Base-by-base conservation (phyloP, 257 asterid species). In the Ocimum tenuiflorum region DNA sequence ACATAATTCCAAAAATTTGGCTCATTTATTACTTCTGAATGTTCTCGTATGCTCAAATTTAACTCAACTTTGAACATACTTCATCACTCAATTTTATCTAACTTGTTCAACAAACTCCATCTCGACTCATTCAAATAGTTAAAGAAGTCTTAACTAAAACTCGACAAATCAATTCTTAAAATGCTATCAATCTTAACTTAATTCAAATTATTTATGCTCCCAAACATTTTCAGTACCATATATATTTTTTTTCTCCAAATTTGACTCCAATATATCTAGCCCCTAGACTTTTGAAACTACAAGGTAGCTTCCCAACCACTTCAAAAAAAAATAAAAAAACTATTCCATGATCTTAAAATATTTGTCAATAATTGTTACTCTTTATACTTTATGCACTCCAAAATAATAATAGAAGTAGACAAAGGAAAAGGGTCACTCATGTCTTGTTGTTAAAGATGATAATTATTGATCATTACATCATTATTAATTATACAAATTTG, bases 231-330 rank as follows among this genome's bases (percentile, higher is more conserved):
- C 18, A 14, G 33, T 33, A 8, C 0, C 17, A 46, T 6, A 1
- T 46, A n/a, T n/a, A n/a, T n/a, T n/a, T n/a, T n/a, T n/a, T n/a
- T n/a, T n/a, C n/a, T n/a, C n/a, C n/a, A n/a, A n/a, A 8, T 56
- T 56, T 56, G 45, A 15, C 29, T 33, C 1, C 24, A 31, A 55
- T 15, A 31, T 33, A 42, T 5, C 31, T 39, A 33, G 47, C 61
- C 57, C 61, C 13, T 57, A 36, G 50, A 41, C 39, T 27, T 23
- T 22, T 41, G 50, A 48, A 50, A 59, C 1, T 59, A 38, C 59
- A 38, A 9, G 59, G 65, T 50, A 49, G 59, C 65, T 66, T 67
- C 73, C 53, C 74, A 60, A 60, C 74, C 60, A 53, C 73, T 48
- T 67, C 74, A 29, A 60, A 7, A n/a, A n/a, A n/a, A n/a, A n/a